phyloP scores from a whole-genome alignment of 495 filamentous ascomycete species.

The Trichoderma orchidacearum region DNA sequence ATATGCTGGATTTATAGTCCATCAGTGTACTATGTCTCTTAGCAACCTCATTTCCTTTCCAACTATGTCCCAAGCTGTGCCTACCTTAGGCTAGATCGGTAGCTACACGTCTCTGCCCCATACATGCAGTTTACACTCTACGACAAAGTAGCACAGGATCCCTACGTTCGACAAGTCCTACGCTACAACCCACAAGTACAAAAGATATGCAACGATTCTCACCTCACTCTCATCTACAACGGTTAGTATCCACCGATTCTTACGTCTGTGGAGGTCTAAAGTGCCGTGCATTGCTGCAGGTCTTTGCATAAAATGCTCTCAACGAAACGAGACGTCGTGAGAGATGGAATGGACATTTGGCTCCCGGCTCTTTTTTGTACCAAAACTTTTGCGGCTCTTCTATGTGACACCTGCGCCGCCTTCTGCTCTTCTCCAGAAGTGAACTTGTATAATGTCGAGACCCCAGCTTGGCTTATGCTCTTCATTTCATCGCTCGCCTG shows the following conservation, averaged over 20 bases:
- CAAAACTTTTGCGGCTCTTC: neutral
- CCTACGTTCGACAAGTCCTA: neutral
- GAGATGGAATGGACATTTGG: neutral
- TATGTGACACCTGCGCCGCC: neutral
- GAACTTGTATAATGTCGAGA: neutral
- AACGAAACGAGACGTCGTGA: neutral
- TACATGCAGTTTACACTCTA: no score
- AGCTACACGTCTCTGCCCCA: no score
- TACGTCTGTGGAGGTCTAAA: neutral
- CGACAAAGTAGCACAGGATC: neutral
- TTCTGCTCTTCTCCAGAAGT: neutral
- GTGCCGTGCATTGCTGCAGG: neutral
- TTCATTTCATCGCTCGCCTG: neutral
- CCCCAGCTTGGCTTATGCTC: neutral
- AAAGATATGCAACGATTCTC: neutral
- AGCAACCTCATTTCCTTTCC: no score
- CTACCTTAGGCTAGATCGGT: no score
- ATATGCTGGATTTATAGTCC: no score
- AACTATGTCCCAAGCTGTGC: no score
- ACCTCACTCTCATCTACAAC: neutral
- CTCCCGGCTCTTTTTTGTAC: neutral
- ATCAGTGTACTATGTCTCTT: no score
- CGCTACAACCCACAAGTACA: neutral
- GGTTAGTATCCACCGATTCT: neutral
- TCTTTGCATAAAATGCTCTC: neutral